Evolutionary conservation across 2,329 filamentous ascomycete species (phyloP), one percentile per base, ranked within the genome.

Genomic region (Grosmannia serpens): DNA sequence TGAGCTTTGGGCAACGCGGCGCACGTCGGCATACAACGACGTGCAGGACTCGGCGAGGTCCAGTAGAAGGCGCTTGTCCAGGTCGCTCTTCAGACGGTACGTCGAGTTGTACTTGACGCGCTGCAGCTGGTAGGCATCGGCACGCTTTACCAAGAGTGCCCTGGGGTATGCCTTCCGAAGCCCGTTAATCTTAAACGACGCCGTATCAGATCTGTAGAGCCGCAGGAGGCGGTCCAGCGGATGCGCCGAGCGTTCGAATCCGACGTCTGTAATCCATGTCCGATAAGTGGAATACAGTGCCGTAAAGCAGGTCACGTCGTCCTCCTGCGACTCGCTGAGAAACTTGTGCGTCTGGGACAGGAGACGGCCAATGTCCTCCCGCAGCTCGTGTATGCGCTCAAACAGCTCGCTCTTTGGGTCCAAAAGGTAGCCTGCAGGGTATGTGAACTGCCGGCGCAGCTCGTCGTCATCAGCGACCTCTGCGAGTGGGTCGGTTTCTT

Each of bases 211-310:
- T 65, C 86, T 85, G 68, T 96, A 87, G 1, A 99, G 80, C 57
- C 91, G 83, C 5, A 88, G 83, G 17, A 97, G 86, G 24, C 94
- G 82, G 69, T 99, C 94, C 11, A 97, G 77, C 2, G 95, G 89
- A 69, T 96, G 94, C 0, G 94, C 92, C 22, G 92, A 96, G 60
- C 92, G 82, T 73, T 99, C 94, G 61, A 96, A 95, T 22, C 95
- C 94, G 47, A 99, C 91, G 67, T 99, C 94, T 1, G 95, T 91
- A 66, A 99, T 97, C 91, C 91, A 99, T 10, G 89, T 94, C 50
- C 90, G 82, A 70, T 96, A 99, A 1, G 92, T 89, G 26, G 88
- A 88, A 71, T 96, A 99, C 2, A 99, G 74, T 0, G 91, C 85
- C 27, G 91, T 96, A 73, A 99, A 99, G 72, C 91, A 96, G 20